Evolutionary conservation across 495 filamentous ascomycete genomes (phyloP).

Genomic region (Penicillium malachiteum): DNA sequence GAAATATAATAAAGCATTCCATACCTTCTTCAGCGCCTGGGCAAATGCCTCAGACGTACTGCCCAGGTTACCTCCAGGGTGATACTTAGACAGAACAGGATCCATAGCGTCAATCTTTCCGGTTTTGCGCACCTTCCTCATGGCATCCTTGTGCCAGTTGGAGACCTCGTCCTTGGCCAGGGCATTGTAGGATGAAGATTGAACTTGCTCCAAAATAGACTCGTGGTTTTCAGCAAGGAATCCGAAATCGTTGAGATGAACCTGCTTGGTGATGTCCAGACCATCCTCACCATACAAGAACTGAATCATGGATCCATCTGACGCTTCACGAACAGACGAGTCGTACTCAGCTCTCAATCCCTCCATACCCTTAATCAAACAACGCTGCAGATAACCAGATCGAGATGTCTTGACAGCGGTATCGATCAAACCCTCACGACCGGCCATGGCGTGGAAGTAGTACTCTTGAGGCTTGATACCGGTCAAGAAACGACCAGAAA

Average conservation of each 20-base stretch:
- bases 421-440: slow-evolving; percentile 97
- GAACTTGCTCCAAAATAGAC: slow-evolving; percentile 53
- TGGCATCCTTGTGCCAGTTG: slow-evolving; percentile 66
- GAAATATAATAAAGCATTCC: slow-evolving; percentile 2
- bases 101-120: slow-evolving; percentile 67
- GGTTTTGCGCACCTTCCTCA: slow-evolving; percentile 75
- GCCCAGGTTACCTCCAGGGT: slow-evolving; percentile 73
- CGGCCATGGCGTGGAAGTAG: slow-evolving; percentile 99
- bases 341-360: slow-evolving; percentile 91
- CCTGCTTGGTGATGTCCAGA: slow-evolving; percentile 89
- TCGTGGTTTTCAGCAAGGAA: slow-evolving; percentile 81
- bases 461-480: slow-evolving; percentile 97
- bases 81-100: slow-evolving; percentile 70
- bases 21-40: slow-evolving; percentile 55
- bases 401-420: slow-evolving; percentile 98
- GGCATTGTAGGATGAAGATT: slow-evolving; percentile 47
- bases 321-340: slow-evolving; percentile 79
- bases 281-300: slow-evolving; percentile 98
- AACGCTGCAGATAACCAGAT: slow-evolving; percentile 95
- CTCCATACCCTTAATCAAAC: slow-evolving; percentile 99
- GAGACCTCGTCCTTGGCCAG: slow-evolving; percentile 52
- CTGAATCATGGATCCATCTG: slow-evolving; percentile 89
- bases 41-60: slow-evolving; percentile 89
- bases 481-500: slow-evolving; percentile 95
- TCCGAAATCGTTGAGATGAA: slow-evolving; percentile 84